Conservation (phyloP, 495 filamentous ascomycete genomes). For the Pseudoneurospora amorphoporcata region DNA sequence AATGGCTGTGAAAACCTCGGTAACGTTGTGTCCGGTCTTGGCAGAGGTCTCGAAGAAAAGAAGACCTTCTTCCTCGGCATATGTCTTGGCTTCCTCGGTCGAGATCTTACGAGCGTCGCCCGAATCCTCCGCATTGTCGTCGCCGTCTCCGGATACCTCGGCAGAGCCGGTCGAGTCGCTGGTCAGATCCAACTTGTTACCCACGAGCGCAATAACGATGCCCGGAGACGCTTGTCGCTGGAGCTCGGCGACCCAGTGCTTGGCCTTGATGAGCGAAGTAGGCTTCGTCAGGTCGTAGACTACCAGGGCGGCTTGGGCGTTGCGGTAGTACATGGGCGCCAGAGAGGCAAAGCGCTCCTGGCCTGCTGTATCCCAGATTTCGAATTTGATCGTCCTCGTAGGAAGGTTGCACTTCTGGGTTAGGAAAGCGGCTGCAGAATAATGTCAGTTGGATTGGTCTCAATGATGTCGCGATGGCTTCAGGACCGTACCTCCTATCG, state of each 20-base stretch:
- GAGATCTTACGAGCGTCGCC: slow-evolving; percentile 78
- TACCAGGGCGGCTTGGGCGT: slow-evolving; percentile 95
- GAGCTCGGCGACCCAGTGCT: slow-evolving; percentile 97
- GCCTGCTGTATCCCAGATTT: slow-evolving; percentile 99
- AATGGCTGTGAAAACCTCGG: slow-evolving; percentile 96
- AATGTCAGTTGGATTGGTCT: neutral
- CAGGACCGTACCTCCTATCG: slow-evolving; percentile 75
- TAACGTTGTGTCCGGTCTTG: slow-evolving; percentile 88
- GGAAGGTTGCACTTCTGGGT: slow-evolving; percentile 98
- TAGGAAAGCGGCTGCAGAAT: slow-evolving; percentile 73
- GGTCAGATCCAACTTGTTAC: slow-evolving; percentile 90
- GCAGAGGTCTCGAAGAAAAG: slow-evolving; percentile 97
- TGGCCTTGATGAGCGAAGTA: slow-evolving; percentile 87
- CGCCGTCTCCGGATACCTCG: slow-evolving; percentile 28
- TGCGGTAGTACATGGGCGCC: slow-evolving; percentile 99
- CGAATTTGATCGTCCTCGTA: slow-evolving; percentile 95
- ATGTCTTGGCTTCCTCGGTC: slow-evolving; percentile 78
- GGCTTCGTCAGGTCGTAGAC: slow-evolving; percentile 98
- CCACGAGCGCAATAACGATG: slow-evolving; percentile 94
- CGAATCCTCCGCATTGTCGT: slow-evolving; percentile 41
- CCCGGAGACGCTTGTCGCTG: slow-evolving; percentile 96
- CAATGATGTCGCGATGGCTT: neutral
- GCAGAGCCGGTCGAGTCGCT: slow-evolving; percentile 39
- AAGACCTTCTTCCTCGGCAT: slow-evolving; percentile 88
- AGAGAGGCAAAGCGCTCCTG: slow-evolving; percentile 96